These are phyloP conservation scores for Pichiaceae sp. DNA, from an alignment of 1,139 yeast species.

Conservation along the genomic window DNA sequence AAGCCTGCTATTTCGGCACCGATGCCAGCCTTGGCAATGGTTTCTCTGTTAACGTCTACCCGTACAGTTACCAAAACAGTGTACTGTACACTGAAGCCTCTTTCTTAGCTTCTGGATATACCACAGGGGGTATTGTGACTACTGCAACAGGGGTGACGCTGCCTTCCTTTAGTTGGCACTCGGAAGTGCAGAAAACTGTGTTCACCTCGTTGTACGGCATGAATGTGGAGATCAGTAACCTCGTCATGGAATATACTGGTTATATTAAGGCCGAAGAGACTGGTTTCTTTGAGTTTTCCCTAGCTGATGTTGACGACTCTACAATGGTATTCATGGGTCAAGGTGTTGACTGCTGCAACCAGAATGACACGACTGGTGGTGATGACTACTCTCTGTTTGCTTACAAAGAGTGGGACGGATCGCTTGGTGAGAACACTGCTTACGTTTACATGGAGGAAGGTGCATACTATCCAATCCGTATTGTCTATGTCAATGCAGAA, in stretches of 20 bases:
- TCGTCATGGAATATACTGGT: background rate
- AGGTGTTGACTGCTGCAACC: conserved; percentile 7
- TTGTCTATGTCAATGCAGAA: conserved; percentile 11
- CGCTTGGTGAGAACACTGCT: conserved; percentile 1
- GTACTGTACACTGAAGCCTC: too few relatives aligned
- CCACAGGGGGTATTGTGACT: background rate
- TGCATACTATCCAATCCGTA: conserved; percentile 19
- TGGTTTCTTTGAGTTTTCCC: conserved; percentile 1
- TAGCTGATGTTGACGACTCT: conserved; percentile 1
- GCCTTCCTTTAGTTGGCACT: background rate
- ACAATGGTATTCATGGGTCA: conserved; percentile 3
- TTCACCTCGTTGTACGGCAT: background rate
- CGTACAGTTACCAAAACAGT: too few relatives aligned
- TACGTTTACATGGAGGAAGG: conserved; percentile 11
- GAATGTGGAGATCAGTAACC: background rate
- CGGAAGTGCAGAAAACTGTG: background rate
- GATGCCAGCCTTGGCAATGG: too few relatives aligned
- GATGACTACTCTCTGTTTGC: background rate
- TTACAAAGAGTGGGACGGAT: background rate
- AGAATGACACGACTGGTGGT: conserved; percentile 3
- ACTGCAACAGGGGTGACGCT: background rate
- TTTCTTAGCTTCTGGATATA: background rate
- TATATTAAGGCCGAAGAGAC: conserved; percentile 1
- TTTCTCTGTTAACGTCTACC: too few relatives aligned
- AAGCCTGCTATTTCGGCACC: too few relatives aligned